Evolutionary conservation across 768 basidiomycete species (phyloP), one percentile per base, ranked within the genome.

Genomic region (Amanita inopinata): DNA sequence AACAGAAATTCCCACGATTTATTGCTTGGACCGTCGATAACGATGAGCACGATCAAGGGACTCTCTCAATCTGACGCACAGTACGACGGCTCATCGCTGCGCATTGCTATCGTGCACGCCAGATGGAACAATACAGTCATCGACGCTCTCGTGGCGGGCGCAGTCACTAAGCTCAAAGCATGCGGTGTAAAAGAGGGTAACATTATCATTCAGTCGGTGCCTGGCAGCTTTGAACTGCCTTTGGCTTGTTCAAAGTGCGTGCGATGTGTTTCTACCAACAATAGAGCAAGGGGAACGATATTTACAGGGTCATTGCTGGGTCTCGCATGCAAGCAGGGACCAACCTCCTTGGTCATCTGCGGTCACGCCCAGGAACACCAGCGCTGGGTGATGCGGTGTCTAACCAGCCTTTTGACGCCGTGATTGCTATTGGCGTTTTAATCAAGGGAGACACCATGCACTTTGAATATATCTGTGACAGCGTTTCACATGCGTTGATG

Each of bases 401-500:
- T 41, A 71, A 74, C 31, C 69, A 72, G 42, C 83, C 94, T 0
- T 97, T 98, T 53, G 84, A 94, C 59, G 96, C 92, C 10, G 81
- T 96, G 50, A 94, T 99, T 59, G 92, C 96, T 40, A 89, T 98
- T 56, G 96, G 96, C 10, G 91, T 94, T 27, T 81, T 99, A 58
- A 96, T 99, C 71, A 99, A 99, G 60, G 94, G 96, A 40, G 71
- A 79, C 1, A 98, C 96, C 12, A 96, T 96, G 91, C 96, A 99
- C 67, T 99, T 98, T 61, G 96, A 99, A 61, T 99, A 99, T 72
- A 99, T 98, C 61, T 87, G 77, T 61, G 91, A 97, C 54, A 78
- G 80, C 47, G 93, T 97, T 46, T 80, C 90, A 31, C 86, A 97
- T 53, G 92, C 82, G 33, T 69, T 99, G 50, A 99, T 98, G 96